Base-by-base conservation (phyloP, 345 rosid species). In the Citrus reticulata region DNA sequence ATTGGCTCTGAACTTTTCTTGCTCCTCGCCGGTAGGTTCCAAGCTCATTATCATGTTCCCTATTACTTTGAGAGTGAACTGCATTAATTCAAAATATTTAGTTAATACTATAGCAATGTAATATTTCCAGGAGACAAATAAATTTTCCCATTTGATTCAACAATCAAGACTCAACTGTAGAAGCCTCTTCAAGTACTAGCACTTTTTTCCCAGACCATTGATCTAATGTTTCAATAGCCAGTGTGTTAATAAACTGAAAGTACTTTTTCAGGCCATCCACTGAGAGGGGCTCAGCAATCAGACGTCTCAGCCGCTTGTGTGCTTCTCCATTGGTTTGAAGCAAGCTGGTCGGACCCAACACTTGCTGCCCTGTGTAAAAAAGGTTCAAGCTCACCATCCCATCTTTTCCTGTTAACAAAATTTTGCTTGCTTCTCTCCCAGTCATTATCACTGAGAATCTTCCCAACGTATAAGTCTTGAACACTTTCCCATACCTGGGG, bases 31-130 rank as follows among this genome's bases (percentile, higher is more conserved):
- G 0, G 73, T 46, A 2, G 93, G 91, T 80, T 91, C 95, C 40
- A 91, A 81, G 90, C 92, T 90, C 93, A 90, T 88, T 79, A 88
- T 88, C 92, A 91, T 90, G 87, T 90, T 87, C 54, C 95, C 93
- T 22, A 89, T 90, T 40, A 88, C 91, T 76, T 91, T 88, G 24
- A 91, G 88, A 65, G 93, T 90, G 82, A 87, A 90, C 95, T 90
- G 90, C 86, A 85, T 62, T 25, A 69, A 34, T 7, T 1, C 40
- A 20, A 70, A 70, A 67, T 42, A 32, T 68, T 62, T 30, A 46
- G 30, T 63, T 64, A 37, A 39, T 42, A 2, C 32, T 64, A 42
- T 9, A 22, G 1, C 40, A 63, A 30, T 24, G 58, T 35, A 71
- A 62, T 32, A 71, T 62, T 6, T 34, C 69, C 42, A 1, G 20